phyloP scores from a whole-genome alignment of 2,329 filamentous ascomycete genomes.

The Sclerotinia nivalis region DNA sequence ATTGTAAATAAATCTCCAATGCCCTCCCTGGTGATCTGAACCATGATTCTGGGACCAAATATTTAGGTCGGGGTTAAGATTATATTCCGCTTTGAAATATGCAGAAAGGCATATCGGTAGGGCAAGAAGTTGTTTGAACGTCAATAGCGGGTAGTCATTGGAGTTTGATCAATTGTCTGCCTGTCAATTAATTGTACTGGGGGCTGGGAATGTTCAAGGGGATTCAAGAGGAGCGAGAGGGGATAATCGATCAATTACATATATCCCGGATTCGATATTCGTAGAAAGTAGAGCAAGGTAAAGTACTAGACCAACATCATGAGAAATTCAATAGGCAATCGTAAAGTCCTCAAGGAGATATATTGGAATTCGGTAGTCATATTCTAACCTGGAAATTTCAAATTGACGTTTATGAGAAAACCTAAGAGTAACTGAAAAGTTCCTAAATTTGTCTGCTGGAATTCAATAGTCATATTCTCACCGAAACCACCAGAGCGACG shows the following conservation, averaged over 20 bases:
- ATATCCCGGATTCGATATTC: background rate
- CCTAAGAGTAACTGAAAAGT: background rate
- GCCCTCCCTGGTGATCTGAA: background rate
- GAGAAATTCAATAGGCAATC: background rate
- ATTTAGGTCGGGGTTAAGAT: background rate
- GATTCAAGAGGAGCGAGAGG: background rate
- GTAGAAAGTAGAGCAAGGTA: background rate
- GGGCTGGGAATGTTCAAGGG: background rate
- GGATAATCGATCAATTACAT: background rate
- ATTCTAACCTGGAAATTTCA: too few species aligned
- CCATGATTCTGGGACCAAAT: background rate
- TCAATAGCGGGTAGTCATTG: too few species aligned
- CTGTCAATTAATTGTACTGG: background rate
- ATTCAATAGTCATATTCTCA: too few species aligned
- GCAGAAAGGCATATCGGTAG: too few species aligned
- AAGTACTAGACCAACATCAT: background rate
- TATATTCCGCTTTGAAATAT: background rate
- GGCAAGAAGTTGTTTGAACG: too few species aligned
- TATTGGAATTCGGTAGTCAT: too few species aligned
- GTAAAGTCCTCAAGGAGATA: too few species aligned
- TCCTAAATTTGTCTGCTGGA: background rate
- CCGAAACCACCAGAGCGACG: background rate
- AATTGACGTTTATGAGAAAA: background rate
- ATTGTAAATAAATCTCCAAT: background rate
- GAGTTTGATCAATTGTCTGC: background rate